Evolutionary conservation across 2,329 filamentous ascomycete genomes (phyloP), one percentile per base, ranked within the genome.

Genomic region (Knoxdaviesia capensis): DNA sequence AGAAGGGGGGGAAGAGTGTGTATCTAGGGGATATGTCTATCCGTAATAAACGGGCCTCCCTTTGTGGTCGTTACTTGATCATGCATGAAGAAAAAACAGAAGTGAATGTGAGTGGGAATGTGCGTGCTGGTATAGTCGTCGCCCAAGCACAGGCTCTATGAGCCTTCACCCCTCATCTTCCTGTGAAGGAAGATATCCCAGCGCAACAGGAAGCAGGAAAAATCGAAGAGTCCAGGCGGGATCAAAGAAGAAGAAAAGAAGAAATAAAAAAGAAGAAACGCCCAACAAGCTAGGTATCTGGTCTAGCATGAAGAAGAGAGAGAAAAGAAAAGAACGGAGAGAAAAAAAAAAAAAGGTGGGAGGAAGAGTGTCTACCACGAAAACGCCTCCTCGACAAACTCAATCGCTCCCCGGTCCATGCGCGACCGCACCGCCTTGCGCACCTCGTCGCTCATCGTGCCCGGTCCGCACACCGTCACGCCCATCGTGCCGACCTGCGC

Each of bases 331-430:
- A 11, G 31, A 34, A 30, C 34, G 31, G 37, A 41, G n/a, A 40
- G 32, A 40, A 42, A 41, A 41, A 38, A 31, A 36, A 34, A 10
- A 31, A 28, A 36, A n/a, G 20, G 6, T 38, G 6, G 31, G 7
- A 32, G n/a, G 3, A 10, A 8, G 32, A 30, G 5, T n/a, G 10
- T 42, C 51, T 62, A 72, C 68, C 68, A 72, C 3, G 66, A 67
- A 60, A 87, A 88, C 5, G 79, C 77, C 57, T 87, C 80, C 59
- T 88, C 81, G 46, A 81, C 69, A 56, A 87, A 85, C 53, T 87
- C 81, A 43, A 87, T 74, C 45, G 74, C 73, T 48, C 73, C 75
- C 39, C 66, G 59, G 48, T 75, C 66, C 55, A 82, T 75, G 49
- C 74, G 67, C 41, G 65, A 65, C 45, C 81, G 67, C 38, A 81